phyloP scores from a whole-genome alignment of 805 yeast genomes.

The Saturnispora saitoi region DNA sequence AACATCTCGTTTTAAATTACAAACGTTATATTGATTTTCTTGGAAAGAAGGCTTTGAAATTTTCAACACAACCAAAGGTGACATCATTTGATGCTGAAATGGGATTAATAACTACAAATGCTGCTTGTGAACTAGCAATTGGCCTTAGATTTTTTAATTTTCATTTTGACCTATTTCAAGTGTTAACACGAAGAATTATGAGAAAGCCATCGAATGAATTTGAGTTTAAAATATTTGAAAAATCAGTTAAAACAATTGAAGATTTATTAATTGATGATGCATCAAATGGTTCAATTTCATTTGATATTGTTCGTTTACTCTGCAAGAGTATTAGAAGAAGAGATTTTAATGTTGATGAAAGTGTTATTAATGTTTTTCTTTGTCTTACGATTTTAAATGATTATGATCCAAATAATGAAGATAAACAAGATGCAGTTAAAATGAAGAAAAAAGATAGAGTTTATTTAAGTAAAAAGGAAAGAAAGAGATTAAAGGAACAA shows the following conservation, averaged over 20 bases:
- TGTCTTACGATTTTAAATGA: constrained; percentile 60
- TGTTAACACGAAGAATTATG: constrained; percentile 59
- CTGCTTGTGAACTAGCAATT: constrained; percentile 69
- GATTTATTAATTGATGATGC: constrained; percentile 66
- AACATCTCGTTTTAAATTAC: constrained; percentile 62
- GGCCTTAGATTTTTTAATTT: constrained; percentile 73
- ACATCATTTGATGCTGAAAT: constrained; percentile 31
- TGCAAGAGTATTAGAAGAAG: constrained; percentile 65
- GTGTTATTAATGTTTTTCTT: constrained; percentile 63
- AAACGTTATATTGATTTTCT: constrained; percentile 55
- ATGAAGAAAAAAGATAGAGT: constrained; percentile 80
- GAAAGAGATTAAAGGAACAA: constrained; percentile 79
- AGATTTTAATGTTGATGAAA: constrained; percentile 74
- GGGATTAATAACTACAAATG: constrained; percentile 58
- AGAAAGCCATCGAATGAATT: constrained; percentile 44
- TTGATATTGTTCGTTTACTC: constrained; percentile 61
- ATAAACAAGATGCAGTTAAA: constrained; percentile 39
- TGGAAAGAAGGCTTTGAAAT: constrained; percentile 28
- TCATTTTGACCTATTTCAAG: constrained; percentile 62
- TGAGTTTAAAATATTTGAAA: constrained; percentile 43
- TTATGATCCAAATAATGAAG: constrained; percentile 58
- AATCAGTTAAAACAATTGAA: constrained; percentile 59
- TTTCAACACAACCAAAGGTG: constrained; percentile 24
- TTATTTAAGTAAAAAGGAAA: constrained; percentile 83
- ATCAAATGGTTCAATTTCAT: constrained; percentile 70